Percentiles rank a stretch among this genome's conserved stretches.
phyloP scores from a whole-genome alignment of 2,329 filamentous ascomycete genomes.

The Fusarium floridanum region DNA sequence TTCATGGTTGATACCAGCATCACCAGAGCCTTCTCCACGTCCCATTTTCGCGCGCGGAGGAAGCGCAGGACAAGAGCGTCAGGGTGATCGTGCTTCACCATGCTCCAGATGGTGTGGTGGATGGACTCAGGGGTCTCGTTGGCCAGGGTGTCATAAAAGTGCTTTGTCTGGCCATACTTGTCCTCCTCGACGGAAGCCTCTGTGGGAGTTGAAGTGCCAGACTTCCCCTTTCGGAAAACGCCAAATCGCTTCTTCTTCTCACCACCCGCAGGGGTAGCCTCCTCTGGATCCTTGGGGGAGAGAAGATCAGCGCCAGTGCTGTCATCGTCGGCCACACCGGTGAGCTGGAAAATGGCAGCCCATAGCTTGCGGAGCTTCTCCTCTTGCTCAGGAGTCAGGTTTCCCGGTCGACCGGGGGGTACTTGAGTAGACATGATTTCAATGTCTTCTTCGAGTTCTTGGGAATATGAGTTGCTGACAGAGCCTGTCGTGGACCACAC shows the following conservation, averaged over 20 bases:
- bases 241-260: constrained; percentile 80
- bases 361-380: constrained; percentile 90
- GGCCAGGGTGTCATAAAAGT: constrained; percentile 85
- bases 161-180: constrained; percentile 91
- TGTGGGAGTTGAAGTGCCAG: constrained; percentile 53
- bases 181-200: constrained; percentile 73
- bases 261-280: constrained; percentile 45
- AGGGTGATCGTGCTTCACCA: constrained; percentile 96
- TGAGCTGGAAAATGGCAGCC: constrained; percentile 80
- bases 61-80: constrained; percentile 87
- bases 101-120: constrained; percentile 86
- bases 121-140: constrained; percentile 83
- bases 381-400: constrained; percentile 90
- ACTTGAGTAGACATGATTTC: constrained; percentile 57
- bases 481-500: constrained; percentile 25
- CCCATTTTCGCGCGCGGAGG: constrained; percentile 93
- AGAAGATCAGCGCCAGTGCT: constrained; percentile 41
- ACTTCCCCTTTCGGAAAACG: constrained; percentile 71
- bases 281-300: constrained; percentile 32
- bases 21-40: constrained; percentile 89
- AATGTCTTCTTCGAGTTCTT: constrained; percentile 31
- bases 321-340: constrained; percentile 66
- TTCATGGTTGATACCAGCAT: constrained; percentile 96
- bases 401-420: constrained; percentile 82
- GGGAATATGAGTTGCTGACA: background rate